Conservation (phyloP, 2,329 filamentous ascomycete genomes). For the Mariannaea sp. region DNA sequence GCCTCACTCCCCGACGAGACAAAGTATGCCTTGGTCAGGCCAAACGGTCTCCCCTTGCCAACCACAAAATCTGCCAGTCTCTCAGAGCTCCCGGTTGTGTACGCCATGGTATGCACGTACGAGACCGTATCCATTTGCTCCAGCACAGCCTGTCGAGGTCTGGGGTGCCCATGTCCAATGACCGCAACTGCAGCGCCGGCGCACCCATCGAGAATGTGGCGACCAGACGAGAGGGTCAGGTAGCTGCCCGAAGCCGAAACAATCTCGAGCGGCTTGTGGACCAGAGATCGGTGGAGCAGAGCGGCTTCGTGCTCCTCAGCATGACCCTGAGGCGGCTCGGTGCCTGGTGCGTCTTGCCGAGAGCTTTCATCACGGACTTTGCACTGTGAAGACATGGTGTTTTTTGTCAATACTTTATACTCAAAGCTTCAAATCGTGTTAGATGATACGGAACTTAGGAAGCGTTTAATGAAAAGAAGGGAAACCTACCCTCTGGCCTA, state of each 20-base stretch:
- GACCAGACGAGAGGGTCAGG: slow-evolving; percentile 42
- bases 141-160: slow-evolving; percentile 64
- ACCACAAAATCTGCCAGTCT: slow-evolving; percentile 44
- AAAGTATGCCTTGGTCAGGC: slow-evolving; percentile 47
- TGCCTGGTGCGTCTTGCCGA: too few relatives aligned
- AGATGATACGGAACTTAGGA: too few relatives aligned
- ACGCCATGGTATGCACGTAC: slow-evolving; percentile 45
- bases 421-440: too few relatives aligned
- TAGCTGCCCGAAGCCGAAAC: slow-evolving; percentile 49
- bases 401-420: too few relatives aligned
- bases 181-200: slow-evolving; percentile 64
- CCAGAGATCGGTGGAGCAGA: slow-evolving; percentile 44
- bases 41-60: slow-evolving; percentile 40
- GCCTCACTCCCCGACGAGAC: slow-evolving; percentile 45
- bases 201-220: slow-evolving; percentile 68
- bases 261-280: slow-evolving; percentile 41
- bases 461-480: too few relatives aligned
- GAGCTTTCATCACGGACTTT: too few relatives aligned
- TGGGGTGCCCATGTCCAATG: slow-evolving; percentile 68
- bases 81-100: slow-evolving; percentile 57
- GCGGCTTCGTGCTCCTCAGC: not conserved
- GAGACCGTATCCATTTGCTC: slow-evolving; percentile 62
- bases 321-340: too few relatives aligned
- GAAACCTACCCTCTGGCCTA: too few relatives aligned
- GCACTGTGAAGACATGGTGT: too few relatives aligned